Evolutionary conservation across 1,139 yeast species (phyloP).

Genomic region (Geotrichum carabidarum): DNA sequence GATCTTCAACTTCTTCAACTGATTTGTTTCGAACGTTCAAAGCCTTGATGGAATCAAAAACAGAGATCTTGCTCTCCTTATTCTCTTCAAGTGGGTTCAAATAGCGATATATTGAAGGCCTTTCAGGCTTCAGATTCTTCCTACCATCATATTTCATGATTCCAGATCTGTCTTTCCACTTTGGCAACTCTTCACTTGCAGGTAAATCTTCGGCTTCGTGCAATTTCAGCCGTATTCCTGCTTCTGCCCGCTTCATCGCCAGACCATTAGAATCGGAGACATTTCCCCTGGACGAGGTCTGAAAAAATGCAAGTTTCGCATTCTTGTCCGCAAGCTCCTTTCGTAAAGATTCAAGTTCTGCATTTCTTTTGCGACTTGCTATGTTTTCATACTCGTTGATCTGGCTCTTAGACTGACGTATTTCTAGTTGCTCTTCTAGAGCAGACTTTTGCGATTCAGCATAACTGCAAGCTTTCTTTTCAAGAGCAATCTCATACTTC

Average conservation of each 20-base stretch:
- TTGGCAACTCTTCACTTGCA: conserved; percentile 23
- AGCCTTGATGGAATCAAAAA: conserved; percentile 20
- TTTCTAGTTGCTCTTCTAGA: conserved; percentile 27
- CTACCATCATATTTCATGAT: conserved; percentile 16
- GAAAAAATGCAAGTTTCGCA: conserved; percentile 29
- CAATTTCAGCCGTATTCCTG: conserved; percentile 30
- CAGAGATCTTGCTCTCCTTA: conserved; percentile 13
- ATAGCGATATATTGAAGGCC: neutral
- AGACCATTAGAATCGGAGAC: conserved; percentile 28
- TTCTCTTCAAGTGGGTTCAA: conserved; percentile 5
- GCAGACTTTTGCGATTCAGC: conserved; percentile 27
- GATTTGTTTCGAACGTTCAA: conserved; percentile 25
- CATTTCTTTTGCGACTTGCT: conserved; percentile 29
- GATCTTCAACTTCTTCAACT: conserved; percentile 29
- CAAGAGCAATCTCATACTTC: conserved; percentile 32
- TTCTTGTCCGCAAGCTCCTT: conserved; percentile 29
- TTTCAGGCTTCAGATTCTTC: conserved; percentile 1
- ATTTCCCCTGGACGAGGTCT: conserved; percentile 26
- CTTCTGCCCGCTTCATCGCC: conserved; percentile 29
- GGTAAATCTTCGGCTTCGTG: conserved; percentile 32
- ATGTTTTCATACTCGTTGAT: conserved; percentile 29
- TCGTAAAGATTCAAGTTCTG: conserved; percentile 28
- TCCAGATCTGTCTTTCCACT: conserved; percentile 12
- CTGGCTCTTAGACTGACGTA: conserved; percentile 25
- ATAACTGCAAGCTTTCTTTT: conserved; percentile 28